Conservation (phyloP, 192 early-diverging fungal genomes). For the Dimargaris cristalligena region DNA sequence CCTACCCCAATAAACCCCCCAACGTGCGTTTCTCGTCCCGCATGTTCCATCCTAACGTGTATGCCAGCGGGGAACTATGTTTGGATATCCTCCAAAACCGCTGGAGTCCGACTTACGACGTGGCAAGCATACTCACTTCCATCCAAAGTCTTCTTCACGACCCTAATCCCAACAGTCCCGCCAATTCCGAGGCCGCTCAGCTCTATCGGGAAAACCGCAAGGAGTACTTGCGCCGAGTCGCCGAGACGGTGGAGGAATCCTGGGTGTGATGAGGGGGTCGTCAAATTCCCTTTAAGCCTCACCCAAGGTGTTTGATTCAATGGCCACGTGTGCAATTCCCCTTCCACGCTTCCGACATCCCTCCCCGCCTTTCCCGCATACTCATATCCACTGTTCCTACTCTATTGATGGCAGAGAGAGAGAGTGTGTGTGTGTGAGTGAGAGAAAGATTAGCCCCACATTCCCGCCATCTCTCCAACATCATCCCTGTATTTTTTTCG, state of each 20-base stretch:
- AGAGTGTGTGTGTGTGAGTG: too few species aligned
- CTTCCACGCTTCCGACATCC: too few species aligned
- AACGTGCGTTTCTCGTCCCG: constrained; percentile 80
- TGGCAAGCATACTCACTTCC: constrained; percentile 80
- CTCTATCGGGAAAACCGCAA: constrained; percentile 84
- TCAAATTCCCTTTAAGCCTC: too few species aligned
- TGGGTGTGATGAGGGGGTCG: too few species aligned
- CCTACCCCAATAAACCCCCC: constrained; percentile 96
- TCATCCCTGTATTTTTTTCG: too few species aligned
- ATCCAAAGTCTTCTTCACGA: constrained; percentile 95
- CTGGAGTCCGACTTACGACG: constrained; percentile 95
- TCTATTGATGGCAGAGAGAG: too few species aligned
- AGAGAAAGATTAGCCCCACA: too few species aligned
- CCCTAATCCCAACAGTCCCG: constrained; percentile 91
- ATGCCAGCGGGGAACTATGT: constrained; percentile 93
- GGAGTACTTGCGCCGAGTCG: constrained; percentile 80
- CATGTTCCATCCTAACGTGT: constrained; percentile 99
- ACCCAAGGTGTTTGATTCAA: too few species aligned
- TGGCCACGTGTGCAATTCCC: too few species aligned
- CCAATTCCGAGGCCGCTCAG: constrained; percentile 90
- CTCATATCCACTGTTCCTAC: too few species aligned
- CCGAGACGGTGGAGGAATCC: constrained; percentile 76
- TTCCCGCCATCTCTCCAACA: too few species aligned
- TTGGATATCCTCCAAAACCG: constrained; percentile 96
- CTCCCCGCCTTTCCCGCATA: too few species aligned